Base-by-base conservation (phyloP, 495 filamentous ascomycete species). In the Copromyces sp. region DNA sequence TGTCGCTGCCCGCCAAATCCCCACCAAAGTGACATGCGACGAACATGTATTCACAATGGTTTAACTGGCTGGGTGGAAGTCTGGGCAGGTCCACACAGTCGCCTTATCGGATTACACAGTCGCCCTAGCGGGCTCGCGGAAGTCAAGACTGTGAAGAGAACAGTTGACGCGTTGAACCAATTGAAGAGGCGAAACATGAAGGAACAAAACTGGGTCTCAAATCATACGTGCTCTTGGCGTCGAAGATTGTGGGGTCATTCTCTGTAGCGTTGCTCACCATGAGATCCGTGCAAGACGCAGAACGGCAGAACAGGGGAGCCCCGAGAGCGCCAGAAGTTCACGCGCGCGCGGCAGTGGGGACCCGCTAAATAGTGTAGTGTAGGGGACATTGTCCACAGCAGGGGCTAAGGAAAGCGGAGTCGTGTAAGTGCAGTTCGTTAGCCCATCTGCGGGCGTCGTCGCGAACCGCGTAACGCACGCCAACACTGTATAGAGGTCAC, bases 381-480 rank as follows among this genome's bases (percentile, higher is more conserved):
- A 24, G 0, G 42, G 20, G 20, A n/a, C 24, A 61, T 32, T 61
- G 12, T 61, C 45, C 45, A 53, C 20, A 53, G 5, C 20, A 29
- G 5, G 9, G 32, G 53, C 53, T 61, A 61, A 12, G 29, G 29
- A 47, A 68, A 65, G 29, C 39, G 47, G 37, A 61, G 24, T 73
- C 71, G 68, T 44, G 77, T 74, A 73, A 65, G 75, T 76, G 74
- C 73, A 70, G 42, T 40, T 68, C 59, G 75, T 75, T 75, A 77
- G 71, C 73, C 73, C 75, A 78, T 74, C 53, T 61, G 53, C 53
- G 53, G 70, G 74, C 76, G 75, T 76, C 74, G 78, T 78, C 78
- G 79, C 80, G 77, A 75, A 79, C 77, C 78, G 78, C 80, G 78
- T 80, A 78, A 77, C 53, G 68, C 71, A 53, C 39, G 41, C 35